These are phyloP conservation scores for Diplodia scrobiculata DNA, from an alignment of 2,329 filamentous ascomycete genomes.

Conservation along the genomic window DNA sequence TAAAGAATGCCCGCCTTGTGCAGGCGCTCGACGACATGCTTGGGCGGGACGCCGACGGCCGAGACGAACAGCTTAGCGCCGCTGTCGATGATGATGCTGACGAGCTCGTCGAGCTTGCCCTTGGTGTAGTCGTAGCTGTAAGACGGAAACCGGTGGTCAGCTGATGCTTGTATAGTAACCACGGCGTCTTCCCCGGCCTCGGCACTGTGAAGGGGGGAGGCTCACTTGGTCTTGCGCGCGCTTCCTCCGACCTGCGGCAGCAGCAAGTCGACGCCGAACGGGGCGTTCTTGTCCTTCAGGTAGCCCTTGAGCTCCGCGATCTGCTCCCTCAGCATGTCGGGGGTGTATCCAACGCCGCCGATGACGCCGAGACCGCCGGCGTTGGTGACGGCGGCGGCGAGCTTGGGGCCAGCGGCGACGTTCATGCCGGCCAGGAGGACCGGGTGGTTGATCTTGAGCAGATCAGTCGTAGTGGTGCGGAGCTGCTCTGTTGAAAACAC, in stretches of 20 bases:
- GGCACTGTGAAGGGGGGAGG: background rate
- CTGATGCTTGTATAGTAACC: constrained; percentile 15
- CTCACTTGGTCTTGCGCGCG: constrained; percentile 89
- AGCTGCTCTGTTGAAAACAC: constrained; percentile 49
- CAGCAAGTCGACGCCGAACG: constrained; percentile 91
- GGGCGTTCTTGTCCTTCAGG: constrained; percentile 85
- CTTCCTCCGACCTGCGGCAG: constrained; percentile 92
- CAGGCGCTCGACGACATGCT: constrained; percentile 82
- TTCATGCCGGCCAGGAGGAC: constrained; percentile 98
- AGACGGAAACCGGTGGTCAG: background rate
- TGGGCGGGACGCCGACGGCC: constrained; percentile 90
- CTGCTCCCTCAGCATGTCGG: constrained; percentile 94
- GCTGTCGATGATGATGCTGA: constrained; percentile 90
- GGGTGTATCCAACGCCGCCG: constrained; percentile 92
- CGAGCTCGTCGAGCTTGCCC: constrained; percentile 88
- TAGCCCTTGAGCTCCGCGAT: constrained; percentile 90
- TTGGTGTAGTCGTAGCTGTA: constrained; percentile 98
- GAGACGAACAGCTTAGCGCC: constrained; percentile 94
- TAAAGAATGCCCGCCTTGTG: constrained; percentile 86
- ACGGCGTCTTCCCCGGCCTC: background rate
- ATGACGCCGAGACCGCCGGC: constrained; percentile 96
- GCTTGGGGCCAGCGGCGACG: constrained; percentile 92
- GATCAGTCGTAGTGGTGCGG: constrained; percentile 88
- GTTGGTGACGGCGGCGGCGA: constrained; percentile 95
- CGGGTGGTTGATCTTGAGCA: constrained; percentile 97